A percentile compares a stretch with the other conserved stretches of the same genome.
These are phyloP conservation scores for Ophiocordyceps camponoti-leonardi DNA, from an alignment of 2,329 filamentous ascomycete genomes.

Conservation along the genomic window DNA sequence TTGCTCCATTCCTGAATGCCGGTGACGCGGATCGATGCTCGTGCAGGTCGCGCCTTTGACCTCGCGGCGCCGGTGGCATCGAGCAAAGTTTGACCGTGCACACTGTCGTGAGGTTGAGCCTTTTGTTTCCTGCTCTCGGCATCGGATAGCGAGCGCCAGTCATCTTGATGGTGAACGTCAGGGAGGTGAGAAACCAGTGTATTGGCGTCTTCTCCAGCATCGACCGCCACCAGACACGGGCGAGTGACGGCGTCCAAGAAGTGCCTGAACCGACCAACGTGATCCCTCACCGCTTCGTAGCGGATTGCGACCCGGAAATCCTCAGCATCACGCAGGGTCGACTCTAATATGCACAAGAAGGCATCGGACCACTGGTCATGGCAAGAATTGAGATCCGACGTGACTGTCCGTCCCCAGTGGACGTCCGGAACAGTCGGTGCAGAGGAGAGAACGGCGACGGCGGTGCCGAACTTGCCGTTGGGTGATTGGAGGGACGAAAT, in stretches of 20 bases:
- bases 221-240: conserved; percentile 35
- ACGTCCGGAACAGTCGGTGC: background rate
- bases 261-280: conserved; percentile 30
- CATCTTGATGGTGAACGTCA: background rate
- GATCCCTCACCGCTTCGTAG: conserved; percentile 34
- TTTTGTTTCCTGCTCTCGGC: background rate
- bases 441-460: conserved; percentile 8
- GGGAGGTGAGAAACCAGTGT: conserved; percentile 20
- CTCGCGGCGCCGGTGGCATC: conserved; percentile 1
- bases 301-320: conserved; percentile 40
- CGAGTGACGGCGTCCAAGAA: conserved; percentile 33
- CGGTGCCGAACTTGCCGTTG: conserved; percentile 27
- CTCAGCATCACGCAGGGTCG: conserved; percentile 39
- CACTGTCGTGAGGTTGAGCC: background rate
- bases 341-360: conserved; percentile 39
- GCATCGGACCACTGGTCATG: conserved; percentile 33
- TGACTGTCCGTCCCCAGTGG: conserved; percentile 8
- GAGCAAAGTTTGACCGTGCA: background rate
- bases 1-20: conserved; percentile 38
- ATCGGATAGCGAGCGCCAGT: background rate
- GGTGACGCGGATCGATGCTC: conserved; percentile 1
- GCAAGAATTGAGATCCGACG: conserved; percentile 3
- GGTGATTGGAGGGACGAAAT: conserved; percentile 27
- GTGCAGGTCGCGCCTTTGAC: background rate
- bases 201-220: conserved; percentile 32